These are phyloP conservation scores for Leishmania braziliensis DNA, from an alignment of 208 protist species.

Conservation along the genomic window DNA sequence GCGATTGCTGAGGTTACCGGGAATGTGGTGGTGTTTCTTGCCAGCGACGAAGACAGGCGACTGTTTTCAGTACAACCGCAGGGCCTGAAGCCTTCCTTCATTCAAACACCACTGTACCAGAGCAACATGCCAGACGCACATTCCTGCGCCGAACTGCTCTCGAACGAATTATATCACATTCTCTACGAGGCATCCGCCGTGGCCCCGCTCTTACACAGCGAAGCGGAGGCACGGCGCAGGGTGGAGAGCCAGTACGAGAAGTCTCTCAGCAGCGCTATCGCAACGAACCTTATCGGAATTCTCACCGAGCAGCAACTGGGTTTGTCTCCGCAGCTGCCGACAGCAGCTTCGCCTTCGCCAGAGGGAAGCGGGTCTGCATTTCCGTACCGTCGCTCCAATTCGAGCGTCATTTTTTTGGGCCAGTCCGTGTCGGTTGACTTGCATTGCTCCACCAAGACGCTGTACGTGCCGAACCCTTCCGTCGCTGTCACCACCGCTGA, in stretches of 20 bases:
- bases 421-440: constrained; percentile 60
- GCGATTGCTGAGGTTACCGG: constrained; percentile 64
- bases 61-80: constrained; percentile 65
- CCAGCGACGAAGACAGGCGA: constrained; percentile 71
- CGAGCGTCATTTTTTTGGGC: constrained; percentile 32
- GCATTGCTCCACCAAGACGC: constrained; percentile 58
- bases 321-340: not conserved
- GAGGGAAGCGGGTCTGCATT: not conserved
- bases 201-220: constrained; percentile 62
- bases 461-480: constrained; percentile 77
- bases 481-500: constrained; percentile 64
- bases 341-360: not conserved
- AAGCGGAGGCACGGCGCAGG: constrained; percentile 47
- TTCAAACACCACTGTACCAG: constrained; percentile 75
- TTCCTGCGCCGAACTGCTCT: constrained; percentile 54
- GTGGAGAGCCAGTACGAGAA: constrained; percentile 55
- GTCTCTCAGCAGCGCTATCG: constrained; percentile 39
- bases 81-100: constrained; percentile 79
- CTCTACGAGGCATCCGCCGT: constrained; percentile 67
- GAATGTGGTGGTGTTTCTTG: constrained; percentile 76
- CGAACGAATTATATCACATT: constrained; percentile 54
- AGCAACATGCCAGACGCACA: constrained; percentile 47
- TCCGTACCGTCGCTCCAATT: constrained; percentile 16
- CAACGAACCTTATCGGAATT: constrained; percentile 52
- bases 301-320: constrained; percentile 22